These are phyloP conservation scores for Mucor circinelloides DNA, from an alignment of 371 early-diverging fungal genomes.

Conservation along the genomic window DNA sequence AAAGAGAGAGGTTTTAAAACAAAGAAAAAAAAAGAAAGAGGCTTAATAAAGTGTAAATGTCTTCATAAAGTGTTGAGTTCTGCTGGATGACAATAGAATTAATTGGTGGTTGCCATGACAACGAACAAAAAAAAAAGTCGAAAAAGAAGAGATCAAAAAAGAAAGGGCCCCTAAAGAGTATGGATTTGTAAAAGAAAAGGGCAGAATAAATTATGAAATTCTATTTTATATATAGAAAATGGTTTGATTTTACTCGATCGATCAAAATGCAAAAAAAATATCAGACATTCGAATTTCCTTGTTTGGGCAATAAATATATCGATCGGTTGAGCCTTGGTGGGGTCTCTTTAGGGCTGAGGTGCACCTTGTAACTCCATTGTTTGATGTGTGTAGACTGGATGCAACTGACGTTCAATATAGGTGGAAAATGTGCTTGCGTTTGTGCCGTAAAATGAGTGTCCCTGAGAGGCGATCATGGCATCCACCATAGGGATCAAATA, in stretches of 20 bases:
- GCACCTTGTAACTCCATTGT: conserved; percentile 30
- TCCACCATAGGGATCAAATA: conserved; percentile 69
- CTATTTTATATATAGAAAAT: conserved; percentile 5
- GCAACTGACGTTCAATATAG: conserved; percentile 61
- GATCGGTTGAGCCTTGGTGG: not conserved
- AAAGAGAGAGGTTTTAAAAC: not conserved
- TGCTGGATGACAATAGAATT: not conserved
- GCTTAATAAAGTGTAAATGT: not conserved
- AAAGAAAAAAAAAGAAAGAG: conserved; percentile 12
- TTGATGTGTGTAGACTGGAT: conserved; percentile 49
- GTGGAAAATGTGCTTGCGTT: conserved; percentile 61
- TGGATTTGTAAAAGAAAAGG: not conserved
- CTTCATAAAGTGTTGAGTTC: not conserved
- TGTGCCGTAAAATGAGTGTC: conserved; percentile 59
- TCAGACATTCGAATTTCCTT: not conserved
- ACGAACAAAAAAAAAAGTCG: not conserved
- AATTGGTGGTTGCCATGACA: not conserved
- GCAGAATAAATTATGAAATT: not conserved
- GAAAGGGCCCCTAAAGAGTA: not conserved
- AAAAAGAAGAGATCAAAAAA: not conserved
- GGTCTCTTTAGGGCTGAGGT: conserved; percentile 4
- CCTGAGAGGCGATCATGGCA: conserved; percentile 64
- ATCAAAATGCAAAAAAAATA: conserved; percentile 1
- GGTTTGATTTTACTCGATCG: not conserved
- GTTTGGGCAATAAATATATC: not conserved